These are phyloP conservation scores for Trametes sp. DNA, from an alignment of 1,284 basidiomycete species.

Conservation along the genomic window DNA sequence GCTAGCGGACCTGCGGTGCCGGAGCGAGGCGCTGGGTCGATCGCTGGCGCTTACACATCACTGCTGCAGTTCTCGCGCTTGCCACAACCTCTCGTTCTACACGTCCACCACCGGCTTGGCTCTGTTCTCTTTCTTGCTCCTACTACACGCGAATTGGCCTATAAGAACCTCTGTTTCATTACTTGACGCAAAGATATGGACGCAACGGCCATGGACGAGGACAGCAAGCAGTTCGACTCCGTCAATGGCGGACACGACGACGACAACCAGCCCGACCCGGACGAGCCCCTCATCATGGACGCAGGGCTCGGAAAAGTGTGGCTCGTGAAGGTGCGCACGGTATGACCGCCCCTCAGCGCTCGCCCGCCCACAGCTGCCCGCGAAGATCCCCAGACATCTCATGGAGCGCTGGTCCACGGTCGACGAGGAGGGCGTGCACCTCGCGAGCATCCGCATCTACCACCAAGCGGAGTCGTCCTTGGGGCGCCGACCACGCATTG, in stretches of 20 bases:
- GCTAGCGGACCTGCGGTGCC: neutral
- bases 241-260: conserved; percentile 59
- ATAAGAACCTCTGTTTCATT: neutral
- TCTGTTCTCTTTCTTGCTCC: neutral
- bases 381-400: conserved; percentile 72
- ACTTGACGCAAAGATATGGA: conserved; percentile 50
- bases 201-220: conserved; percentile 59
- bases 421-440: conserved; percentile 67
- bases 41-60: neutral
- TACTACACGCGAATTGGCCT: neutral
- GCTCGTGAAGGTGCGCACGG: conserved; percentile 71
- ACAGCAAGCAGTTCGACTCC: conserved; percentile 68
- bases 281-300: conserved; percentile 77
- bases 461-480: conserved; percentile 50
- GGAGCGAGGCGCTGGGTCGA: neutral
- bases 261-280: conserved; percentile 73
- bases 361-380: conserved; percentile 9
- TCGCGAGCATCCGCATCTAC: conserved; percentile 81
- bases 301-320: conserved; percentile 76
- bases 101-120: neutral
- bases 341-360: conserved; percentile 4
- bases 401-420: conserved; percentile 75
- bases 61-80: neutral
- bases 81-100: neutral
- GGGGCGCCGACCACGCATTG: conserved; percentile 64